Conservation (phyloP, 2,329 filamentous ascomycete species). For the Fusarium succisae region DNA sequence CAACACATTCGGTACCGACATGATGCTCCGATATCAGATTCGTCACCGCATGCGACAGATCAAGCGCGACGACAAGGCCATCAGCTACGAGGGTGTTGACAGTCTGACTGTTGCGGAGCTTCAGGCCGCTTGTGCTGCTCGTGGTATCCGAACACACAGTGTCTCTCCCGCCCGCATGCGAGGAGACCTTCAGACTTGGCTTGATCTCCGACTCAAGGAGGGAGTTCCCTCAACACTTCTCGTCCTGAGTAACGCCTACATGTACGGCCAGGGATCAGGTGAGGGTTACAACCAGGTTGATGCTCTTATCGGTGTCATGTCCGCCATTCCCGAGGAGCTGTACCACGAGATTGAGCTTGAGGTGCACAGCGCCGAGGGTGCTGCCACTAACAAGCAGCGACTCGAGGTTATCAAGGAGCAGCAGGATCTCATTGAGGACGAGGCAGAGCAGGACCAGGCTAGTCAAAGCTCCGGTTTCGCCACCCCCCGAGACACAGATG, state of each 20-base stretch:
- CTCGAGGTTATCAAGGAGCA: constrained; percentile 98
- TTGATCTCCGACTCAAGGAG: constrained; percentile 91
- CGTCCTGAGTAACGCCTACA: constrained; percentile 96
- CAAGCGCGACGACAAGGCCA: constrained; percentile 96
- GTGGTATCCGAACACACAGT: constrained; percentile 91
- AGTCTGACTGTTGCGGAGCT: constrained; percentile 93
- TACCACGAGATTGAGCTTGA: constrained; percentile 99
- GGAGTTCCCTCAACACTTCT: constrained; percentile 96
- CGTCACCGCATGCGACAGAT: constrained; percentile 99
- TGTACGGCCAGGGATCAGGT: constrained; percentile 90
- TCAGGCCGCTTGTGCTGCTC: constrained; percentile 89
- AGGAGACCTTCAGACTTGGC: constrained; percentile 91
- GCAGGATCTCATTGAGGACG: constrained; percentile 96
- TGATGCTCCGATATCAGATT: constrained; percentile 96
- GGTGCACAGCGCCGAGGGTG: constrained; percentile 95
- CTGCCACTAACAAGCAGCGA: constrained; percentile 98
- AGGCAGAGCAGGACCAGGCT: constrained; percentile 89
- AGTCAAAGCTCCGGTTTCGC: constrained; percentile 79
- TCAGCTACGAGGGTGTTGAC: constrained; percentile 92
- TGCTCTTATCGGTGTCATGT: constrained; percentile 89
- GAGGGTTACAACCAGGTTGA: constrained; percentile 92
- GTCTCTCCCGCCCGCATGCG: constrained; percentile 88
- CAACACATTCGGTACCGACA: constrained; percentile 95
- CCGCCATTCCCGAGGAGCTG: constrained; percentile 94
- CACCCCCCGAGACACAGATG: constrained; percentile 83